Conservation (phyloP, 768 basidiomycete genomes). For the Boletus sp. region DNA sequence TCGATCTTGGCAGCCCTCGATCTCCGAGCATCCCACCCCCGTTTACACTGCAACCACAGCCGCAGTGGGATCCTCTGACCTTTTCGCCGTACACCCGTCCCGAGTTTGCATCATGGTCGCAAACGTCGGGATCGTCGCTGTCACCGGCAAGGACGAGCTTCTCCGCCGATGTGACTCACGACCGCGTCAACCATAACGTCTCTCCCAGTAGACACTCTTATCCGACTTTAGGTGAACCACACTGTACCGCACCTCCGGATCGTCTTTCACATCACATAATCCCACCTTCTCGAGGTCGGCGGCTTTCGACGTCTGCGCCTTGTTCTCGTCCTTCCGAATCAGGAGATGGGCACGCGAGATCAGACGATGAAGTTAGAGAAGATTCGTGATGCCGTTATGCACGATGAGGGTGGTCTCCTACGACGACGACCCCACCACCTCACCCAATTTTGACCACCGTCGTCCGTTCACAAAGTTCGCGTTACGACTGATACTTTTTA, state of each 20-base stretch:
- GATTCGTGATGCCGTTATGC: constrained; percentile 19
- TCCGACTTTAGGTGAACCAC: constrained; percentile 16
- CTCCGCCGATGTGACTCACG: constrained; percentile 13
- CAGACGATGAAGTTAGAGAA: constrained; percentile 19
- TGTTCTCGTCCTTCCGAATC: constrained; percentile 14
- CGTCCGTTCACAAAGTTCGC: constrained; percentile 2
- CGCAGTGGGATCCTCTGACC: constrained; percentile 57
- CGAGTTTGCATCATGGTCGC: constrained; percentile 34
- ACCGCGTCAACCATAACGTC: constrained; percentile 14
- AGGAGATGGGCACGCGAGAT: constrained; percentile 14
- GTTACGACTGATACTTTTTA: constrained; percentile 22
- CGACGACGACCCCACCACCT: background rate
- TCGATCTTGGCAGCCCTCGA: constrained; percentile 11
- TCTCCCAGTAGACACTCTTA: constrained; percentile 12
- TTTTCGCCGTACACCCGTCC: constrained; percentile 40
- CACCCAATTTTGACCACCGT: background rate
- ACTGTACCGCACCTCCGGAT: constrained; percentile 11
- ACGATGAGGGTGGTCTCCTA: background rate
- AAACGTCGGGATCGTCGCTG: constrained; percentile 37
- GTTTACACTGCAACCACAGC: constrained; percentile 64
- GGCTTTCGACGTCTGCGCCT: constrained; percentile 13
- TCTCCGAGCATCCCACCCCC: constrained; percentile 45
- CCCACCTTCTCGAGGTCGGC: constrained; percentile 16
- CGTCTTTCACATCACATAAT: constrained; percentile 16
- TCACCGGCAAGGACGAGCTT: constrained; percentile 27